Evolutionary conservation across 257 asterid genomes (phyloP).

Genomic region (Thymus mandschuricus): DNA sequence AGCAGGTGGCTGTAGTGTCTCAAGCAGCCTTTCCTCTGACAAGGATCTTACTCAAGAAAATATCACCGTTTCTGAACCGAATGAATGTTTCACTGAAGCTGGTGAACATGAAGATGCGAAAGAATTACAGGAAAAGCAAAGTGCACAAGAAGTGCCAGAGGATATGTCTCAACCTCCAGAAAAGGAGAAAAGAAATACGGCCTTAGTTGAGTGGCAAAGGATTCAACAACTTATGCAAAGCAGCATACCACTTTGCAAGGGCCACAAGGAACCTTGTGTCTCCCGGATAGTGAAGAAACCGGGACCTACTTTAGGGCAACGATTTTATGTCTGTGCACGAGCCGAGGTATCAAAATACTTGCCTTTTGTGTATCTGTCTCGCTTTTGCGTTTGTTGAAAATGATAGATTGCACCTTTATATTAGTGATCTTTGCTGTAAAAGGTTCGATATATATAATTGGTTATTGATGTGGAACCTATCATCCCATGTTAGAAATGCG

Average conservation of each 20-base stretch:
- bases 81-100: conserved; percentile 34
- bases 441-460: not conserved
- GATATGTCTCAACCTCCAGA: conserved; percentile 45
- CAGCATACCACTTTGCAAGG: conserved; percentile 91
- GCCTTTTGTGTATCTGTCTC: conserved; percentile 14
- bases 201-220: conserved; percentile 91
- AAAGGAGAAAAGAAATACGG: conserved; percentile 52
- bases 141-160: conserved; percentile 34
- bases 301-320: conserved; percentile 84
- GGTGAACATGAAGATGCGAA: conserved; percentile 37
- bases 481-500: not conserved
- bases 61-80: conserved; percentile 36
- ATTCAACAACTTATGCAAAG: conserved; percentile 88
- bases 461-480: too few species aligned
- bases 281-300: conserved; percentile 89
- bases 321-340: conserved; percentile 90
- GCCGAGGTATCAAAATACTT: conserved; percentile 68
- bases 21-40: conserved; percentile 37
- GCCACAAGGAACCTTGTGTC: conserved; percentile 92
- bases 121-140: conserved; percentile 38
- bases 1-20: conserved; percentile 34
- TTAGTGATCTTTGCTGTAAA: not conserved
- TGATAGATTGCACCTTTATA: not conserved
- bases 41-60: conserved; percentile 44
- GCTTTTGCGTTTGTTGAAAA: conserved; percentile 23